Evolutionary conservation across 768 basidiomycete genomes (phyloP), one percentile per base, ranked within the genome.

Genomic region (Collybiopsis confluens): DNA sequence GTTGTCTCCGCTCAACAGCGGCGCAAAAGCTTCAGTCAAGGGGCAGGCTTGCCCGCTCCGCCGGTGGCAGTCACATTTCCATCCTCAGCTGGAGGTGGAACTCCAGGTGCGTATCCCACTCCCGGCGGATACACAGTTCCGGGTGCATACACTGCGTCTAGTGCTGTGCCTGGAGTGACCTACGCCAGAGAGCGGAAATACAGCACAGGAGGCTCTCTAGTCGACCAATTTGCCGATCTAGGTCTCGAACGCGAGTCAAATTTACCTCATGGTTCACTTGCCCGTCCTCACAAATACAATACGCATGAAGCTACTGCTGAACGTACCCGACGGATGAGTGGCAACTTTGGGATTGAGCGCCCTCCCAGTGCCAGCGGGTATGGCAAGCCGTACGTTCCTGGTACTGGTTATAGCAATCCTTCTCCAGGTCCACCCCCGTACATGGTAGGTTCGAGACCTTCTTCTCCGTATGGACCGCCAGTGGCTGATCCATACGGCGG

Each of bases 21-120:
- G 45, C 75, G 82, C 46, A 79, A 75, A 61, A 85, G 82, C 59
- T 77, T 81, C 64, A 75, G 70, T 55, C 71, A 76, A 38, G 72
- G 75, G 8, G n/a, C n/a, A n/a, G n/a, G n/a, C n/a, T n/a, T n/a
- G n/a, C n/a, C n/a, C n/a, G 61, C 68, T 33, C 58, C 65, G 6
- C 28, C 45, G 16, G n/a, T 28, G 4, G 57, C 66, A 38, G 64
- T 69, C 47, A 51, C 67, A 61, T 61, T 65, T 16, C 72, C 74
- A 60, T 70, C 74, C 18, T n/a, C n/a, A n/a, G n/a, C n/a, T n/a
- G n/a, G n/a, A n/a, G 26, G 54, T 26, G 41, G 45, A 27, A 35
- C 56, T 21, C 58, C 50, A 15, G 20, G 38, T 20, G 50, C 58
- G 38, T 55, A 51, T 35, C 35, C 35, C 8, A 36, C 45, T 18